Conservation (phyloP, 495 filamentous ascomycete genomes). For the Talaromyces adpressus region DNA sequence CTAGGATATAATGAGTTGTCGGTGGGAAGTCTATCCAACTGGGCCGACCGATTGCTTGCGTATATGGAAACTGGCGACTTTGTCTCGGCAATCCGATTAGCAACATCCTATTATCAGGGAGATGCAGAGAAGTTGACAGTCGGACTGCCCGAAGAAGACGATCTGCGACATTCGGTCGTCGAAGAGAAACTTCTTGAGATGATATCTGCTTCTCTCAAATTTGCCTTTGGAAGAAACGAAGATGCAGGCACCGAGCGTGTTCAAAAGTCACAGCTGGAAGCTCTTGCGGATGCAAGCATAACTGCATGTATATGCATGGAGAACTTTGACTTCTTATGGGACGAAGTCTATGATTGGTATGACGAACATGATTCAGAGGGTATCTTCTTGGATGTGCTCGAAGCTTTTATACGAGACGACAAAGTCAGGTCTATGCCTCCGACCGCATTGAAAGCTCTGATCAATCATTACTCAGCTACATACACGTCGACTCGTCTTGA, state of each 20-base stretch:
- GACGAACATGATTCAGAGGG: conserved; percentile 66
- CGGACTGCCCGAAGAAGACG: conserved; percentile 82
- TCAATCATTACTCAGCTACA: conserved; percentile 67
- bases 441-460: conserved; percentile 75
- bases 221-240: conserved; percentile 65
- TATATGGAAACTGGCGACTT: conserved; percentile 94
- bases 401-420: conserved; percentile 75
- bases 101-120: conserved; percentile 86
- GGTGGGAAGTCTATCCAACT: conserved; percentile 87
- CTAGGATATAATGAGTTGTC: conserved; percentile 85
- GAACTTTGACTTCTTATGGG: conserved; percentile 78
- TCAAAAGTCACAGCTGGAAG: conserved; percentile 52
- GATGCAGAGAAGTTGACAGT: conserved; percentile 86
- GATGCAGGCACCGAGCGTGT: conserved; percentile 43
- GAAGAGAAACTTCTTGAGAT: conserved; percentile 87
- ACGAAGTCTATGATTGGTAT: conserved; percentile 83
- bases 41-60: conserved; percentile 95
- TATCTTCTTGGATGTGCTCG: conserved; percentile 80
- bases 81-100: conserved; percentile 81
- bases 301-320: conserved; percentile 69
- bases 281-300: conserved; percentile 79
- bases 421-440: conserved; percentile 72
- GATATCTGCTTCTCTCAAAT: conserved; percentile 86
- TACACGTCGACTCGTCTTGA: conserved; percentile 73
- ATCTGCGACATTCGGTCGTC: conserved; percentile 70